Evolutionary conservation across 129 eudicot species (phyloP), one percentile per base, ranked within the genome.

Genomic region (Calendula officinalis): DNA sequence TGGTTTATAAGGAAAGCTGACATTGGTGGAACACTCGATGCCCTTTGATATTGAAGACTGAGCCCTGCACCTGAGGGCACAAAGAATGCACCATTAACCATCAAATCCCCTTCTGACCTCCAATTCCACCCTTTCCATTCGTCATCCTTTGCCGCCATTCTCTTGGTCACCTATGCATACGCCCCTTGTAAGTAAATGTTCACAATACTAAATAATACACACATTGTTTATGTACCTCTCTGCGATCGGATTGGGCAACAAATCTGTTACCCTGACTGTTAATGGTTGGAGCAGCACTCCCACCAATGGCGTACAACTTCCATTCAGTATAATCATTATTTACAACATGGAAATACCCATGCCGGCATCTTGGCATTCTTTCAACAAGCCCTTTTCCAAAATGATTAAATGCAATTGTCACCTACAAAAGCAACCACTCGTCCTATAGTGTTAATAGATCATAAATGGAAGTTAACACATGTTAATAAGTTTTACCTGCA

Each of bases 231-330:
- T 27, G 13, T 82, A 91, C 98, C 99, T 92, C 99, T 64, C 81
- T 92, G 35, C 81, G 77, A 73, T 88, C 75, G 4, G 70, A 3
- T 2, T 82, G 80, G 8, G 99, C 99, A 40, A 81, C 81, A 36
- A 78, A 92, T 6, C 99, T 86, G 64, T 92, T 92, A 11, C 99
- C 99, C 67, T 92, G 96, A 50, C 99, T 88, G 56, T 88, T 92
- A 36, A 92, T 83, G 27, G 99, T 92, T 9, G 99, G 99, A 66
- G 69, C 80, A 5, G 96, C 96, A 50, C 99, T 92, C 46, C 99
- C 99, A 14, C 99, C 99, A 11, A 92, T 82, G 4, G 96, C 99
- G 75, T 92, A 92, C 82, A 81, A 80, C 58, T 80, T 64, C 99
- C 99, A 92, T 65, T 86, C 84, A 0, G 76, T 85, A 60, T 68